Base-by-base conservation (phyloP, 1,139 yeast species). In the Kodamaea plutei region DNA sequence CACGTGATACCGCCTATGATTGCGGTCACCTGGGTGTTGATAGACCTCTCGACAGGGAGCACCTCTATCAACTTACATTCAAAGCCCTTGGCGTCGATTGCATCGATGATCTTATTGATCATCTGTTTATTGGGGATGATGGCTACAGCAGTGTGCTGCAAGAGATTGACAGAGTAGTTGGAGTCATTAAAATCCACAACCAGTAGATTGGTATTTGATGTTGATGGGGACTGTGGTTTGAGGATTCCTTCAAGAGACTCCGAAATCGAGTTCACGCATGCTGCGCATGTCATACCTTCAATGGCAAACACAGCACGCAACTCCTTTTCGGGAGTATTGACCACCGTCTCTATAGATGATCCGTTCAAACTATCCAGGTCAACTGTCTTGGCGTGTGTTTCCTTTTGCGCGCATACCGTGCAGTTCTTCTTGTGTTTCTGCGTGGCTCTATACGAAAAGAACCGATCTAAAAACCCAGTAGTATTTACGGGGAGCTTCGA, bases 1-100 rank as follows among this genome's bases (percentile, higher is more conserved):
- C 91, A 83, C 0, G 88, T 76, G 55, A 83, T 81, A 4, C 91
- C 91, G 4, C 81, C 84, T 30, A 83, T 73, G 0, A 76, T 56
- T 2, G 85, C 87, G 6, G 66, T 61, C 6, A 80, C 70, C 44
- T 69, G 72, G 39, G 65, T 69, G 37, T 64, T 67, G 8, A 60
- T 50, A 2, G 73, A 58, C 26, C 72, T 59, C 23, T 65, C 67
- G 4, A 79, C 69, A 0, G 87, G 88, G 17, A 77, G 48, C 4
- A 81, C 61, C 41, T 81, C 88, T 3, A 76, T 50, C 12, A 82
- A 55, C 15, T 65, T 69, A 32, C 81, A 73, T 8, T 69, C 72
- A 44, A 71, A 80, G 0, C 89, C 88, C 2, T 64, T 47, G 10
- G 75, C 81, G 11, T 68, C 61, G 2, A 83, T 59, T 2, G 60